phyloP scores from a whole-genome alignment of 176 grass and related monocot genomes.

The Typha latifolia region DNA sequence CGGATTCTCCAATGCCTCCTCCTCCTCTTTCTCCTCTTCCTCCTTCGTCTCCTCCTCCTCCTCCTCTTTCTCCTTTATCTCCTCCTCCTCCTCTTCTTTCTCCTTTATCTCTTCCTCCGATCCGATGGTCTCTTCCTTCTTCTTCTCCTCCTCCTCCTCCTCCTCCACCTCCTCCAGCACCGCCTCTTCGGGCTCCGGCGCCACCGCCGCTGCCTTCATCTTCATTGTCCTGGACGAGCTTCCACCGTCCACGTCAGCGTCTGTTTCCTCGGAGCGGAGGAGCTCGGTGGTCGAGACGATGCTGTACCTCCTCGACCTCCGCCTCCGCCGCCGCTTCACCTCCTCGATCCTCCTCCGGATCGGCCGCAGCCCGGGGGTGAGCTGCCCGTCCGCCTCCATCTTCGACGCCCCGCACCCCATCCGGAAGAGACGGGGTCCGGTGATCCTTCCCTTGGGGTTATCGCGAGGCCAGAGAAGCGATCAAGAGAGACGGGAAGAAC shows the following conservation, averaged over 20 bases:
- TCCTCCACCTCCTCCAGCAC: constrained; percentile 24
- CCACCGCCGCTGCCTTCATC: not conserved
- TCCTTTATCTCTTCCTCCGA: not conserved
- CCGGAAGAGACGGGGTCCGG: constrained; percentile 8
- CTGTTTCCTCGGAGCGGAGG: not conserved
- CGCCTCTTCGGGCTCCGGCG: not conserved
- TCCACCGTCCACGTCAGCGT: not conserved
- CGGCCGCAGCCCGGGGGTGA: not conserved
- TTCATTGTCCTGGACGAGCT: not conserved
- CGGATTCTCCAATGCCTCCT: not conserved
- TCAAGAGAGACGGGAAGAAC: not conserved
- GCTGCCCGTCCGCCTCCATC: constrained; percentile 11
- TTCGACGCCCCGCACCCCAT: constrained; percentile 42
- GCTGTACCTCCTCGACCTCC: constrained; percentile 9
- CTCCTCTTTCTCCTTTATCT: not conserved
- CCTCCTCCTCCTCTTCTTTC: not conserved
- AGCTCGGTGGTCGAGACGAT: constrained; percentile 23
- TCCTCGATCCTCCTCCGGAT: constrained; percentile 10
- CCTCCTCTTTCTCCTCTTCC: not conserved
- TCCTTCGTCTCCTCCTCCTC: not conserved
- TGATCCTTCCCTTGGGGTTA: not conserved
- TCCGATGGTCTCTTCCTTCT: too few species aligned
- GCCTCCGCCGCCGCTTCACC: constrained; percentile 21
- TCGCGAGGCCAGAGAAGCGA: not conserved
- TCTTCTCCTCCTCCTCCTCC: not conserved